Base-by-base conservation (phyloP, 73 alveolate genomes). In the Paramecium bursaria region DNA sequence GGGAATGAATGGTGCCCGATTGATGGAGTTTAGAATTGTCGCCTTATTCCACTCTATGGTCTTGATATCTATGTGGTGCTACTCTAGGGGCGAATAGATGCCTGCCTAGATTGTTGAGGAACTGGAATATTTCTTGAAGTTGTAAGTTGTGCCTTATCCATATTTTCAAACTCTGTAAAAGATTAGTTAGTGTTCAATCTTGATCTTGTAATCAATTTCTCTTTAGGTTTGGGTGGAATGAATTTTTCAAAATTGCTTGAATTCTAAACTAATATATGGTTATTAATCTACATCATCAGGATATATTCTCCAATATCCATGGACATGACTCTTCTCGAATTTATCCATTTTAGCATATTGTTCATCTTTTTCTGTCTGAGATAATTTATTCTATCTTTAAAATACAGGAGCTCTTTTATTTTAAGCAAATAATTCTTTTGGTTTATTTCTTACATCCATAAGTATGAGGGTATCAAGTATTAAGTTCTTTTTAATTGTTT, bases 391-490 rank as follows among this genome's bases (percentile, higher is more conserved):
- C 13, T 67, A 54, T 54, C 89, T 79, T 48, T 79, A 55, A 79
- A 49, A 61, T 13, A 79, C 17, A 1, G 75, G 77, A 10, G 85
- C 89, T 35, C 89, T 75, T 74, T 92, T 75, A 52, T 48, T 50
- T 2, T 92, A 85, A 29, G 86, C 42, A 50, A 74, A 92, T 55
- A 73, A 60, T 27, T 75, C 77, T 61, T 87, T 90, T 33, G 86
- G 75, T 50, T 87, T 85, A 77, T 85, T 85, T 33, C 85, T 53
- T 2, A 90, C 74, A 31, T 91, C 90, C 46, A 92, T 73, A 46
- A 92, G 49, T 15, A 51, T 85, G 9, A 92, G 55, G 3, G 97
- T 60, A 67, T 92, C 97, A 3, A 75, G 42, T n/a, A 92, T 92
- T 9, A 92, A 60, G 47, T 55, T 85, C 60, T 80, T 92, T 57